These are phyloP conservation scores for Mycosphaerelloides madeirae DNA, from an alignment of 2,329 filamentous ascomycete species.

Conservation along the genomic window DNA sequence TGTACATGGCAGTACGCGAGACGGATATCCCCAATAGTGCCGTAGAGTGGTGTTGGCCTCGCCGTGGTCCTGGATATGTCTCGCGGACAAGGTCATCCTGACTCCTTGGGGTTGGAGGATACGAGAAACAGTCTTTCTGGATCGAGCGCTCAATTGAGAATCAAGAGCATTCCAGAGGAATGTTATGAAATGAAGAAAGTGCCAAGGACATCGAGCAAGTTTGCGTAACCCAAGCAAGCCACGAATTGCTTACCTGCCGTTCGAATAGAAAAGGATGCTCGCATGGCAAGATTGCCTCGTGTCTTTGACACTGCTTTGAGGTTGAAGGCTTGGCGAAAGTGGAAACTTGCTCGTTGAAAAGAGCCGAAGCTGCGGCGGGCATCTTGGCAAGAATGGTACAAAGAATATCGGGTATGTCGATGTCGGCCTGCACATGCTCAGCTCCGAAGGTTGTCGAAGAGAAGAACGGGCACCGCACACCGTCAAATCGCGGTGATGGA, in stretches of 20 bases:
- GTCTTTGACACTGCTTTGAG: background rate
- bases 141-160: background rate
- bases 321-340: constrained; percentile 3
- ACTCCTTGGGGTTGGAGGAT: background rate
- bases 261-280: background rate
- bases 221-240: constrained; percentile 8
- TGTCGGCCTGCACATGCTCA: too few relatives aligned
- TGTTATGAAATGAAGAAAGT: background rate
- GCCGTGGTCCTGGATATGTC: constrained; percentile 29
- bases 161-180: constrained; percentile 1
- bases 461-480: too few relatives aligned
- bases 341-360: constrained; percentile 1
- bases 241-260: background rate
- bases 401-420: too few relatives aligned
- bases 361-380: too few relatives aligned
- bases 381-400: too few relatives aligned
- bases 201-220: constrained; percentile 10
- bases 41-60: constrained; percentile 23
- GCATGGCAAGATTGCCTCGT: background rate
- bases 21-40: constrained; percentile 54
- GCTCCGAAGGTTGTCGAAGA: too few relatives aligned
- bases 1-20: constrained; percentile 52
- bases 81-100: background rate
- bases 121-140: background rate
- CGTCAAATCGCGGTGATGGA: too few relatives aligned